Base-by-base conservation (phyloP, 352 stramenopile species). In the Globisporangium mamillatum region DNA sequence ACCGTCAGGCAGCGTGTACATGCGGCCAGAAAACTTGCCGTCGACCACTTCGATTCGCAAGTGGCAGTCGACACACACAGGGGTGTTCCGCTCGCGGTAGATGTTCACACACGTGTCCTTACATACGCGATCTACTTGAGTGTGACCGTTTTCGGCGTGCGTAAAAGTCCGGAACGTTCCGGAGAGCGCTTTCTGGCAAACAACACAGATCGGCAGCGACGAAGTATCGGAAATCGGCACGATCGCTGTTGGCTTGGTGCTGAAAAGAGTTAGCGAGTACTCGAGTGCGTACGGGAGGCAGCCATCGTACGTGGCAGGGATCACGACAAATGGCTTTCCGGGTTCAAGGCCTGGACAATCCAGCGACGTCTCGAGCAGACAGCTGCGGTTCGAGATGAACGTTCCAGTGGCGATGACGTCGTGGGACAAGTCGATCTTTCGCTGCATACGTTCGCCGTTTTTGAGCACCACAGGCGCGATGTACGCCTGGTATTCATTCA, bases 331-430 rank as follows among this genome's bases (percentile, higher is more conserved):
- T 6, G 81, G 81, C 41, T 84, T 80, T 7, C 75, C 80, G 4
- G 71, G 70, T 34, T 77, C 73, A 9, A 61, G 53, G 12, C 76
- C 75, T 1, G 56, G 38, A 12, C 48, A 36, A 64, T 82, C 77
- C 24, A 92, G 81, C 36, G 71, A 67, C 8, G 82, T 67, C 38
- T 91, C 80, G 10, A 93, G 46, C 56, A 93, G 50, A 34, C 81
- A 93, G 61, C 87, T 93, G 46, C 87, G 85, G 73, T 89, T 95
- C 34, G 87, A 95, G 59, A 95, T 93, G 66, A 95, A 95, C 12
- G 86, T 95, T 38, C 88, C 88, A 4, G 81, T 94, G 55, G 86
- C 80, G 27, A 95, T 71, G 10, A 95, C 81, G 61, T 95, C 86
- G 34, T 86, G 75, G 10, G 75, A 85, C n/a, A 95, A 65, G 64